Evolutionary conservation across 345 rosid species (phyloP).

Genomic region (Linum trigynum): DNA sequence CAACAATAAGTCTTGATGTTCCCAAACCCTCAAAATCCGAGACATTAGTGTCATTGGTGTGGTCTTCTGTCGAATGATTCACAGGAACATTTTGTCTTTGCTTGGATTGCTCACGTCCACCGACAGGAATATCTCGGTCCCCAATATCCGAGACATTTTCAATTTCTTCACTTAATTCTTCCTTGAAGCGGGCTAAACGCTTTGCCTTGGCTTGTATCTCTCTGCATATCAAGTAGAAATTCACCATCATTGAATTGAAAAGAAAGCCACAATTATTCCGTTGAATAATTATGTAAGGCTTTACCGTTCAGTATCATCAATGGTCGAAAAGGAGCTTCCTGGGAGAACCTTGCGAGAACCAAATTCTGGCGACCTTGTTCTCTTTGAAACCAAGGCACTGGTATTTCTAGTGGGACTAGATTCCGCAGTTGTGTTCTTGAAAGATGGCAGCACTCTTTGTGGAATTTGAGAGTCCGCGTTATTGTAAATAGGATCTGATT

Average conservation of each 20-base stretch:
- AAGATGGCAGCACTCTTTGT: constrained; percentile 21
- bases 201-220: constrained; percentile 83
- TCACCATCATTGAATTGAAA: neutral
- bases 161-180: constrained; percentile 44
- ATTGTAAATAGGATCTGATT: constrained; percentile 24
- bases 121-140: constrained; percentile 29
- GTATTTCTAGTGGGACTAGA: constrained; percentile 20
- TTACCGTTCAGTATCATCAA: constrained; percentile 63
- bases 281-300: constrained; percentile 5
- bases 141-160: constrained; percentile 28
- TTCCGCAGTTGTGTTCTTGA: constrained; percentile 11
- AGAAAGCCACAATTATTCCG: neutral
- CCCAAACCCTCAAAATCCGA: constrained; percentile 45
- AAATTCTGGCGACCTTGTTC: constrained; percentile 61
- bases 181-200: constrained; percentile 71
- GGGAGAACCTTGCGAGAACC: constrained; percentile 34
- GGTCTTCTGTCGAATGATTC: constrained; percentile 27
- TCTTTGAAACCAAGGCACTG: constrained; percentile 33
- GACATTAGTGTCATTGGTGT: constrained; percentile 25
- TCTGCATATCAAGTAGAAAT: constrained; percentile 27
- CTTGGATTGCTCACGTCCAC: constrained; percentile 25
- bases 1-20: constrained; percentile 48
- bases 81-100: constrained; percentile 23
- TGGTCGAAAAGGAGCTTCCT: constrained; percentile 29
- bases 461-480: constrained; percentile 22